Evolutionary conservation across 768 basidiomycete species (phyloP), one percentile per base, ranked within the genome.

Genomic region (Leccinum olivaceopallidum): DNA sequence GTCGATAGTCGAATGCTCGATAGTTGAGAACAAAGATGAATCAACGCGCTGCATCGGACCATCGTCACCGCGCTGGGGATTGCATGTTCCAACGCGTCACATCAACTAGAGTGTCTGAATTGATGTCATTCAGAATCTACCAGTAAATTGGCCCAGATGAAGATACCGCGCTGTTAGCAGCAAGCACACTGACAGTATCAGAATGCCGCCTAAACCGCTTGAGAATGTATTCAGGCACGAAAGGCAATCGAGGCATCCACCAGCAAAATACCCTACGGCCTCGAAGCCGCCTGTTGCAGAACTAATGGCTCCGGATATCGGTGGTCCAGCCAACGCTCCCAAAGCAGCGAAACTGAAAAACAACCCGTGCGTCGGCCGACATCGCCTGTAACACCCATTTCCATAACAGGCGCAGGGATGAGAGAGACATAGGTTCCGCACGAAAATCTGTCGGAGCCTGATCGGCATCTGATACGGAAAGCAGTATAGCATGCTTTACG

Each of bases 231-330:
- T 10, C 37, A 8, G 5, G 18, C 7, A 8, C 2, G 0, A 32
- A 7, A 37, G 18, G 47, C 2, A 48, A 53, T 20, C 20, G 26
- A 30, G 47, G 60, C 26, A 56, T 68, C 49, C 20, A 70, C 75
- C 73, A 50, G 84, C 84, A 62, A 81, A 87, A 60, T 65, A 73
- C 5, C 75, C 72, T 2, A 73, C 67, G 5, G 4, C 63, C 39
- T 57, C 37, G 34, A 72, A 92, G 1, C 79, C 79, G 5, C 80
- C 81, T 3, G 85, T 83, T 1, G 80, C 76, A 0, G 71, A 71
- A 57, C 81, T 79, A 62, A 90, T 88, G 0, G 85, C 85, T 1
- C 89, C 90, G 9, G 88, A 88, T 59, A 90, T 88, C 0, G 89
- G 90, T 4, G 88, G 87, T 0, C 90, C 90, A 0, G 78, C 80